These are phyloP conservation scores for Penicillium sp. DNA, from an alignment of 2,329 filamentous ascomycete genomes.

Conservation along the genomic window DNA sequence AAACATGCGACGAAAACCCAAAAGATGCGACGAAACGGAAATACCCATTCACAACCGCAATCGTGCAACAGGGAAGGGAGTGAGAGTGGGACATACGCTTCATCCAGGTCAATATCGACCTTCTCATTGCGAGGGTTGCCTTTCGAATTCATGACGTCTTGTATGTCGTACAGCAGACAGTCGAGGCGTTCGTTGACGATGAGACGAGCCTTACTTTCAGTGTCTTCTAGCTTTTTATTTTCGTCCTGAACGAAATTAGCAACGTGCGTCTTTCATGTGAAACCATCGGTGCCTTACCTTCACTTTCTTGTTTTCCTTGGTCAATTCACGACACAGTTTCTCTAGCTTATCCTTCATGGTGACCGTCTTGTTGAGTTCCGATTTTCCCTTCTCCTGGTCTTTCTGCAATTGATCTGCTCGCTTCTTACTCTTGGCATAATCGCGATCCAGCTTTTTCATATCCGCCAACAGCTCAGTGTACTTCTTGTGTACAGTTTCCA, in stretches of 20 bases:
- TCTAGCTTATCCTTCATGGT: conserved; percentile 94
- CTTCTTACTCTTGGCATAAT: conserved; percentile 94
- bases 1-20: background rate
- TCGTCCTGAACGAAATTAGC: conserved; percentile 59
- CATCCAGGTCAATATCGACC: conserved; percentile 81
- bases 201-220: conserved; percentile 72
- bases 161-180: conserved; percentile 72
- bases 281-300: conserved; percentile 59
- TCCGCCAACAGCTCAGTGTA: conserved; percentile 87
- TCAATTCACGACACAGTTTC: conserved; percentile 89
- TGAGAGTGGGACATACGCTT: conserved; percentile 59
- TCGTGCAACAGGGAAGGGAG: background rate
- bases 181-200: conserved; percentile 83
- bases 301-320: conserved; percentile 95
- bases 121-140: conserved; percentile 75
- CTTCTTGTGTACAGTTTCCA: conserved; percentile 83
- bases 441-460: conserved; percentile 91
- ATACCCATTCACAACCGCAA: background rate
- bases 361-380: conserved; percentile 83
- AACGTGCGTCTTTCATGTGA: background rate
- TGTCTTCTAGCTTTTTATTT: conserved; percentile 84
- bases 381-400: conserved; percentile 84
- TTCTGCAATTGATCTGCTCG: conserved; percentile 91
- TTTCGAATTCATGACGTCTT: conserved; percentile 82
- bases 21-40: background rate